Percentiles rank a stretch among this genome's conserved stretches.
Evolutionary conservation across 352 stramenopile species (phyloP).

Genomic region (Globisporangium paddicum): DNA sequence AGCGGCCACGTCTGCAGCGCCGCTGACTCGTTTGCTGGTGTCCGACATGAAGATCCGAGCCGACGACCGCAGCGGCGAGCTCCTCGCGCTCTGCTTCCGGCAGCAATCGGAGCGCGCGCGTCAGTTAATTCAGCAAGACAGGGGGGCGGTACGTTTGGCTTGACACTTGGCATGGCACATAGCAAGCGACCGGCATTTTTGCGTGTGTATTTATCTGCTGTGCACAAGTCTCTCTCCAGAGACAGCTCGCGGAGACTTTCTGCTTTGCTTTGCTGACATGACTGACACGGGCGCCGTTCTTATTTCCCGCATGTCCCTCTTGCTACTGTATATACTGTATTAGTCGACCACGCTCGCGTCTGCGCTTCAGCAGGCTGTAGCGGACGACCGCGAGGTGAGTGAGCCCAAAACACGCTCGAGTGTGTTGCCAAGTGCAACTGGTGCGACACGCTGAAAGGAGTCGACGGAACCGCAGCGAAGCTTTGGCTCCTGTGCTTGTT

Average conservation of each 20-base stretch:
- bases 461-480: not conserved
- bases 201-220: too few species aligned
- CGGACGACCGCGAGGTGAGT: constrained; percentile 20
- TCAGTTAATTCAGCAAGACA: constrained; percentile 5
- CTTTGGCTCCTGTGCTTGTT: too few species aligned
- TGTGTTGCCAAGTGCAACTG: not conserved
- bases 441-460: constrained; percentile 1
- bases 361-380: constrained; percentile 19
- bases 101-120: constrained; percentile 30
- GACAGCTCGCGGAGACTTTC: too few species aligned
- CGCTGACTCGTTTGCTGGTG: too few species aligned
- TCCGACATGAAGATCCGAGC: constrained; percentile 18
- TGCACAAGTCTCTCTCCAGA: too few species aligned
- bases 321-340: too few species aligned
- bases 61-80: constrained; percentile 29
- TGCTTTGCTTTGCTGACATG: too few species aligned
- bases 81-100: constrained; percentile 32
- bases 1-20: not conserved
- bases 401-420: too few species aligned
- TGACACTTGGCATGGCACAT: too few species aligned
- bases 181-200: too few species aligned
- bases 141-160: not conserved
- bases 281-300: too few species aligned
- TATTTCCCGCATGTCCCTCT: too few species aligned
- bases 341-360: constrained; percentile 21